Evolutionary conservation across 2,329 filamentous ascomycete genomes (phyloP), one percentile per base, ranked within the genome.

Genomic region (Diaporthe citriasiana): DNA sequence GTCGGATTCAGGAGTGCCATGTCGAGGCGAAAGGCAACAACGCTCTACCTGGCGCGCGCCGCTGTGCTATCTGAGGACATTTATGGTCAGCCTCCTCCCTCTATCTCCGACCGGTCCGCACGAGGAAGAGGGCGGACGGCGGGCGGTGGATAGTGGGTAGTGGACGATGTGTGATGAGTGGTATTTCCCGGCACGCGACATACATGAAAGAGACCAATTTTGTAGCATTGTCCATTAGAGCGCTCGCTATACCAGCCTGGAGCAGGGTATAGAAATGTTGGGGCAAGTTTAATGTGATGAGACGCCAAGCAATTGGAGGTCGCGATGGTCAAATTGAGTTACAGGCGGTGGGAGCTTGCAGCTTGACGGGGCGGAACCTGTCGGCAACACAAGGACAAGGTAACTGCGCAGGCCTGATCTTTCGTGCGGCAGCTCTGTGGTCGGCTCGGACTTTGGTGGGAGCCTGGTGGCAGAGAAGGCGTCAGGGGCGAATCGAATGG

Each of bases 1-100:
- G 96, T 94, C 79, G 93, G 93, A 80, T 89, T 91, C 78, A 92
- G 85, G 78, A 92, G 88, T 80, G 91, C 90, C 91, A 93, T 93
- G 78, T 78, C 81, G 80, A 78, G 70, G 73, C 45, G 45, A 63
- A 59, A 55, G 60, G 72, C 74, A 70, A 75, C 78, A 68, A 63
- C 75, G 75, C 75, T 76, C 75, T 77, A 77, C 73, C 76, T 73
- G 50, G 73, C 73, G 76, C 70, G 69, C 66, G 74, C 74, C 74
- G 74, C 50, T 73, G 57, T 72, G 27, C 74, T 74, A 72, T 74
- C 72, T 76, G 60, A n/a, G 47, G 40, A 38, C 70, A 71, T 60
- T 7, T 53, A 60, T 66, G 72, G 70, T 75, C 57, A 75, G 73
- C 33, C 42, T 27, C 19, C 25, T 27, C 15, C 27, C 15, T 53